Evolutionary conservation across 2,329 filamentous ascomycete species (phyloP).

Genomic region (Whalleya microplaca): DNA sequence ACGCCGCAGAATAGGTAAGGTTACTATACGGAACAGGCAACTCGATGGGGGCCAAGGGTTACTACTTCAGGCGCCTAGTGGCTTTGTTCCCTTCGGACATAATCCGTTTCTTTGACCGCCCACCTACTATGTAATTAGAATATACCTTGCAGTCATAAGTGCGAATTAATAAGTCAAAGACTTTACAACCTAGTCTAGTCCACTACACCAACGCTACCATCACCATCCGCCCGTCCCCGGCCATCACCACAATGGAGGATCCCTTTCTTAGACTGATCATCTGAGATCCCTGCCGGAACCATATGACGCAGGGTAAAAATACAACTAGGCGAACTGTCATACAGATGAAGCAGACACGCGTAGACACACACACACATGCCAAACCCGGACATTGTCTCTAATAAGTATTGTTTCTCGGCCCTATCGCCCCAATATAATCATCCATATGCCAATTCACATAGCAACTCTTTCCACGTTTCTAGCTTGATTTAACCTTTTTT

Average conservation of each 20-base stretch:
- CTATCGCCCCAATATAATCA: slow-evolving; percentile 42
- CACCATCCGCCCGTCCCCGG: slow-evolving; percentile 37
- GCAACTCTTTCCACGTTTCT: slow-evolving; percentile 34
- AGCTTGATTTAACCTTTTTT: slow-evolving; percentile 36
- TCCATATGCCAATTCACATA: slow-evolving; percentile 36
- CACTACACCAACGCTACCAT: slow-evolving; percentile 38
- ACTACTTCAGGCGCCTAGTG: slow-evolving; percentile 32
- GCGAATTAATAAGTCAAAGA: slow-evolving; percentile 31
- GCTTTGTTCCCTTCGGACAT: slow-evolving; percentile 34
- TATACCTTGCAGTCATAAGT: slow-evolving; percentile 37
- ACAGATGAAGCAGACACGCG: slow-evolving; percentile 38
- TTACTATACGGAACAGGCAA: slow-evolving; percentile 34
- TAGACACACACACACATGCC: slow-evolving; percentile 40
- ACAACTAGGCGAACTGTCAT: slow-evolving; percentile 38
- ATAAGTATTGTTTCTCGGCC: slow-evolving; percentile 41
- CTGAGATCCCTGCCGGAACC: slow-evolving; percentile 40
- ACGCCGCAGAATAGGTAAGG: slow-evolving; percentile 18
- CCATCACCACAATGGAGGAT: slow-evolving; percentile 38
- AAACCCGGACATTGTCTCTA: slow-evolving; percentile 41
- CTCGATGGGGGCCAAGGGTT: slow-evolving; percentile 36
- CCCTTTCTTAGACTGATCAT: slow-evolving; percentile 34
- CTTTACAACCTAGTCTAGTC: slow-evolving; percentile 35
- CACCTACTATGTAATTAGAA: slow-evolving; percentile 27
- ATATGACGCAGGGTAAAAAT: slow-evolving; percentile 41
- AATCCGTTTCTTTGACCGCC: slow-evolving; percentile 39